Percentiles rank a stretch among this genome's conserved stretches.
These are phyloP conservation scores for Cladosporium sp. DNA, from an alignment of 2,329 filamentous ascomycete species.

Conservation along the genomic window DNA sequence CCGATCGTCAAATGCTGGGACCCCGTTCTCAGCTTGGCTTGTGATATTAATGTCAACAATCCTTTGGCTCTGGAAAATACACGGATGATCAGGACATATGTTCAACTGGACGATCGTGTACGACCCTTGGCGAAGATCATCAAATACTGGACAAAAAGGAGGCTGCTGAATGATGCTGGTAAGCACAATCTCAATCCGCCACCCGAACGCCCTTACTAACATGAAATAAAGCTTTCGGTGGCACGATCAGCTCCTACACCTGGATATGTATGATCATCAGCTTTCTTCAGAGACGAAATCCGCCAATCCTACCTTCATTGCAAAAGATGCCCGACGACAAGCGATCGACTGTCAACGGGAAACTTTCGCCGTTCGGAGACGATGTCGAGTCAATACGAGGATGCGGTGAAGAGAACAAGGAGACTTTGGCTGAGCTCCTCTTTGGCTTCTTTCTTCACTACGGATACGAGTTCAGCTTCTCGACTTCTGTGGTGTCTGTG, in stretches of 20 bases:
- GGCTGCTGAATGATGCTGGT: slow-evolving; percentile 96
- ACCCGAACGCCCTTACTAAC: slow-evolving; percentile 4
- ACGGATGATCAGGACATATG: slow-evolving; percentile 95
- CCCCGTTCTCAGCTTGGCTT: slow-evolving; percentile 82
- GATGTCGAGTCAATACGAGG: slow-evolving; percentile 72
- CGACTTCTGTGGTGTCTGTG: slow-evolving; percentile 80
- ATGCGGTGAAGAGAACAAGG: slow-evolving; percentile 77
- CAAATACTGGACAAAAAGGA: slow-evolving; percentile 93
- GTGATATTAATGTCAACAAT: slow-evolving; percentile 99
- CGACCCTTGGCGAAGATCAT: slow-evolving; percentile 93
- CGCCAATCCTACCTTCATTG: slow-evolving; percentile 80
- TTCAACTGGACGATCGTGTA: slow-evolving; percentile 87
- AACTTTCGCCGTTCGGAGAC: slow-evolving; percentile 79
- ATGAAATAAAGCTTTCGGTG: slow-evolving; percentile 71
- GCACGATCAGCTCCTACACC: slow-evolving; percentile 94
- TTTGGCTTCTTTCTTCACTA: slow-evolving; percentile 97
- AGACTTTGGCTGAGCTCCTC: slow-evolving; percentile 79
- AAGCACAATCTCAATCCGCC: slow-evolving; percentile 39
- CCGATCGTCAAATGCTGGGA: slow-evolving; percentile 99
- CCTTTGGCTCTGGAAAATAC: slow-evolving; percentile 93
- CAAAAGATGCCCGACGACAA: slow-evolving; percentile 71
- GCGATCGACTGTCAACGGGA: slow-evolving; percentile 62
- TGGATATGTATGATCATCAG: slow-evolving; percentile 99
- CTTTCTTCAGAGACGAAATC: slow-evolving; percentile 84
- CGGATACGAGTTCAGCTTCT: slow-evolving; percentile 88